Evolutionary conservation across 2,329 filamentous ascomycete genomes (phyloP).

Genomic region (Cladophialophora bantiana): DNA sequence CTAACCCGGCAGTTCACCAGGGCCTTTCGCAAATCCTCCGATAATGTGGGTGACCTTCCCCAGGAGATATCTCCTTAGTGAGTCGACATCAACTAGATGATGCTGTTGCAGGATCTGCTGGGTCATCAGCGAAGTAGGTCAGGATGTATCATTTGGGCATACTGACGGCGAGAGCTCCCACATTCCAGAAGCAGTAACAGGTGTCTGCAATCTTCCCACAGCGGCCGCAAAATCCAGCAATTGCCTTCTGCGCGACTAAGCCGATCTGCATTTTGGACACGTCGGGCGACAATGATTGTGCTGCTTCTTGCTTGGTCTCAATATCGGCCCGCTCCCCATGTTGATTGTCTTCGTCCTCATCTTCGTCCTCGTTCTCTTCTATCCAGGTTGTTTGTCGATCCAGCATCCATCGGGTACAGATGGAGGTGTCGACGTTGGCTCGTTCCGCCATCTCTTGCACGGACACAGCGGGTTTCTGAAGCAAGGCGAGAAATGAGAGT

Average conservation of each 20-base stretch:
- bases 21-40: conserved; percentile 81
- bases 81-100: conserved; percentile 63
- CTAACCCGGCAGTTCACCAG: conserved; percentile 58
- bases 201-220: conserved; percentile 93
- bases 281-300: conserved; percentile 4
- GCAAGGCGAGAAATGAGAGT: conserved; percentile 34
- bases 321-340: conserved; percentile 42
- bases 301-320: conserved; percentile 45
- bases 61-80: conserved; percentile 79
- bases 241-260: background rate
- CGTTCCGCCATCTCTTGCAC: conserved; percentile 49
- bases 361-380: conserved; percentile 53
- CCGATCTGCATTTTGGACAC: conserved; percentile 1
- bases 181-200: conserved; percentile 94
- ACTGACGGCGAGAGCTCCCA: conserved; percentile 64
- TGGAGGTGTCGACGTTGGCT: conserved; percentile 46
- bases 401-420: conserved; percentile 64
- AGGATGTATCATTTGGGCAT: background rate
- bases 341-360: conserved; percentile 47
- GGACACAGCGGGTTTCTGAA: conserved; percentile 22
- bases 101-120: conserved; percentile 64
- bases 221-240: conserved; percentile 84
- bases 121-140: conserved; percentile 29
- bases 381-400: conserved; percentile 69
- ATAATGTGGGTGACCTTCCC: conserved; percentile 86